Base-by-base conservation (phyloP, 2,329 filamentous ascomycete genomes). In the Raffaelea arxii region DNA sequence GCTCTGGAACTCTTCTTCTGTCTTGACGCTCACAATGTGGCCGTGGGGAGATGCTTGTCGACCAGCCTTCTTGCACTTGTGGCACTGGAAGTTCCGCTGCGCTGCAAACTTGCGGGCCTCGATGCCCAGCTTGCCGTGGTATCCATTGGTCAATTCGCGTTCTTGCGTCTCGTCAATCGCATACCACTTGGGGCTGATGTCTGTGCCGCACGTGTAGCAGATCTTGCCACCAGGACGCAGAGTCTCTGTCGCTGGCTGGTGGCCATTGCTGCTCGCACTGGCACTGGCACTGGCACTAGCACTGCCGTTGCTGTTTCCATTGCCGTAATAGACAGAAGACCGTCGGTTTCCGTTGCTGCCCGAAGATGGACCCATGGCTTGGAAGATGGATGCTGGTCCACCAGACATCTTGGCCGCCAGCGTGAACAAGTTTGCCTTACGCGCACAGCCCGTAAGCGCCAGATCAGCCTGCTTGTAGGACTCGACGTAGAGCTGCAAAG, bases 381-480 rank as follows among this genome's bases (percentile, higher is more conserved):
- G 43, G n/a, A 41, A n/a, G 21, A 32, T 32, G 1, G 41, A 32
- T 3, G 19, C 69, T 58, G 60, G 49, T 2, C 63, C 58, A 25
- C 60, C 58, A 3, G 65, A 63, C 57, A 65, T 66, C 59, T 82
- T 86, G 12, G 77, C 75, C 24, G 77, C 78, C 43, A 77, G 74
- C 47, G 78, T 79, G 58, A 83, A 77, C 37, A 92, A 75, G 49
- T 87, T 92, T 21, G 92, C 91, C 65, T 95, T 96, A 46, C 92
- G 84, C 21, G 92, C 87, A 18, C 91, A 96, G 24, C 92, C 92
- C 3, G 90, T 96, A 55, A 96, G 69, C 3, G 86, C 80, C 36
- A 91, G 75, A 60, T 98, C 92, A 9, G 92, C 91, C 65, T 97
- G 91, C 64, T 98, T 98, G 70, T 88, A 96, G 48, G 83, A 89